Evolutionary conservation across 768 basidiomycete species (phyloP).

Genomic region (Crassisporium funariophilum): DNA sequence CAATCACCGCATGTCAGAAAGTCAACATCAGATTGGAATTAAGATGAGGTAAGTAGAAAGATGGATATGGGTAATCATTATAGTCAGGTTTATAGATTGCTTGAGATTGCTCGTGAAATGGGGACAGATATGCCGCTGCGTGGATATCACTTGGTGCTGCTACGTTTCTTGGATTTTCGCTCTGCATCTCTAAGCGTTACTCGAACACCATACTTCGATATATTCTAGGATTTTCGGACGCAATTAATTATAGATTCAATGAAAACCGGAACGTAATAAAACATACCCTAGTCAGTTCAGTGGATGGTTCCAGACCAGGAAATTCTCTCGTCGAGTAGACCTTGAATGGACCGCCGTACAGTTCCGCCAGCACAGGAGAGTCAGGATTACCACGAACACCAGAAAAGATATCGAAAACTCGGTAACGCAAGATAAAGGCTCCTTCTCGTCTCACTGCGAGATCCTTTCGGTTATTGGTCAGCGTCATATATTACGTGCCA

Average conservation of each 20-base stretch:
- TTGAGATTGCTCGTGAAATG: too few relatives aligned
- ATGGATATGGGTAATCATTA: too few relatives aligned
- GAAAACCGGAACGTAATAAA: conserved; percentile 5
- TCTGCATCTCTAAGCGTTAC: conserved; percentile 43
- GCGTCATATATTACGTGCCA: background rate
- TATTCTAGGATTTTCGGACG: conserved; percentile 21
- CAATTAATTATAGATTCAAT: background rate
- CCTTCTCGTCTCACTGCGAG: conserved; percentile 69
- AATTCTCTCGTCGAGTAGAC: conserved; percentile 78
- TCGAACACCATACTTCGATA: conserved; percentile 42
- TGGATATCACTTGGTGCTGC: conserved; percentile 12
- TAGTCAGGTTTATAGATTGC: too few relatives aligned
- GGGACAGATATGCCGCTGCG: too few relatives aligned
- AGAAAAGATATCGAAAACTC: conserved; percentile 64
- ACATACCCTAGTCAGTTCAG: conserved; percentile 66
- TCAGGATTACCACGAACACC: conserved; percentile 27
- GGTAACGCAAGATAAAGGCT: conserved; percentile 69
- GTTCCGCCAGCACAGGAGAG: conserved; percentile 57
- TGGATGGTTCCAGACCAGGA: conserved; percentile 69
- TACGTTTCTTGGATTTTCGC: conserved; percentile 39
- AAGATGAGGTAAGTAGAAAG: too few relatives aligned
- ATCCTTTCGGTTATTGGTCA: conserved; percentile 45
- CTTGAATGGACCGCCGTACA: conserved; percentile 65
- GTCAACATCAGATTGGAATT: too few relatives aligned
- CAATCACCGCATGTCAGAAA: too few relatives aligned